phyloP scores from a whole-genome alignment of 352 stramenopile species.

The Phytopythium aichiense region DNA sequence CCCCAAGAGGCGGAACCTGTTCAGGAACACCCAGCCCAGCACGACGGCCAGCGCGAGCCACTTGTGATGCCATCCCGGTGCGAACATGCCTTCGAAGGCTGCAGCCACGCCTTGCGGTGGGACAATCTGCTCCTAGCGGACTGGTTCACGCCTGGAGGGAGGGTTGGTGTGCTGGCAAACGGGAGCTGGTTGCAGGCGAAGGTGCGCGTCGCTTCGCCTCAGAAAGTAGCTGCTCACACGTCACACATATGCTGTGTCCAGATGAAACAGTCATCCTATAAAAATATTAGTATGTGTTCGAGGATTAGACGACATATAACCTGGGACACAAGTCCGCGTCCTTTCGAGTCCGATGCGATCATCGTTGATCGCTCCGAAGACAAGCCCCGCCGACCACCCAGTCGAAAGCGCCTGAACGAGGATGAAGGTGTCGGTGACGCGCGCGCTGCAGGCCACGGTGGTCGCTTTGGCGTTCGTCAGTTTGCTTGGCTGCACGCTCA shows the following conservation, averaged over 20 bases:
- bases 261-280: neutral
- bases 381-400: too few relatives aligned
- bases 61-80: conserved; percentile 51
- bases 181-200: neutral
- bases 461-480: neutral
- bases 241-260: neutral
- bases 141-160: neutral
- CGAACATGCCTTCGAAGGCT: neutral
- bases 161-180: neutral
- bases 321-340: too few relatives aligned
- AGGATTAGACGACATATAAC: too few relatives aligned
- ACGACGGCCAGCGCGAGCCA: conserved; percentile 40
- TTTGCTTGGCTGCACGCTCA: neutral
- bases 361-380: too few relatives aligned
- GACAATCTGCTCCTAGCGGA: neutral
- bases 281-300: too few relatives aligned
- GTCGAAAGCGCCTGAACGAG: too few relatives aligned
- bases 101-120: neutral
- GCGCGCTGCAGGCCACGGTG: neutral
- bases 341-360: too few relatives aligned
- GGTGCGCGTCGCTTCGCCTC: conserved; percentile 3
- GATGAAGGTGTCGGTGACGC: neutral
- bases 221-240: conserved; percentile 4
- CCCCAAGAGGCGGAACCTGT: conserved; percentile 51
- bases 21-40: conserved; percentile 47